Conservation (phyloP, 768 basidiomycete genomes). For the Amanita polypyramis region DNA sequence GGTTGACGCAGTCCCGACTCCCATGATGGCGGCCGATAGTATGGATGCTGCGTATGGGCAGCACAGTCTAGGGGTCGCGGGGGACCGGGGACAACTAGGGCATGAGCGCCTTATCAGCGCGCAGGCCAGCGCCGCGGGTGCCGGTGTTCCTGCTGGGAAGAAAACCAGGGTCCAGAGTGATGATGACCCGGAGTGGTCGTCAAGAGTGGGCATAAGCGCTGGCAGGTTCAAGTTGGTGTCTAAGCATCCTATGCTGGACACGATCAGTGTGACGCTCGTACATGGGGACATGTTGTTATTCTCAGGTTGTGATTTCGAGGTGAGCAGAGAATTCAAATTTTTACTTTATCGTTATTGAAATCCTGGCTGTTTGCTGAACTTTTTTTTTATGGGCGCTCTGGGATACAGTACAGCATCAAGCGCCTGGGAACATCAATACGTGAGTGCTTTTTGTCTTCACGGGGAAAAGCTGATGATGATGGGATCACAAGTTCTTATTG, state of each 20-base stretch:
- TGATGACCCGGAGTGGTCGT: background rate
- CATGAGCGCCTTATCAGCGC: background rate
- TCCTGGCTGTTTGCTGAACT: no score
- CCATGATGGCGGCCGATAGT: no score
- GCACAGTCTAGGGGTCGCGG: no score
- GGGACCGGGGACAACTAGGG: no score
- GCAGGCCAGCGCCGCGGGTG: background rate
- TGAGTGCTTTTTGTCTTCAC: conserved; percentile 14
- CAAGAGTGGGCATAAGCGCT: background rate
- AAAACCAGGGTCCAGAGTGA: background rate
- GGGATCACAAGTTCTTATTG: conserved; percentile 2
- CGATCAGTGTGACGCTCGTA: conserved; percentile 20
- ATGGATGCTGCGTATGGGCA: no score
- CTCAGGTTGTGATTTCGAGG: conserved; percentile 32
- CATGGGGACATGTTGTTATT: conserved; percentile 34
- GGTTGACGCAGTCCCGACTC: no score
- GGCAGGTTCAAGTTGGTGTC: background rate
- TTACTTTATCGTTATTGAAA: no score
- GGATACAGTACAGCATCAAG: conserved; percentile 31
- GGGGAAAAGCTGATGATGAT: background rate
- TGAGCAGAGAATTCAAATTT: no score
- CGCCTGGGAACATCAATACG: conserved; percentile 33
- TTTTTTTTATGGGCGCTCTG: background rate
- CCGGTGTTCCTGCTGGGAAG: background rate
- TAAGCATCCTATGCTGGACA: background rate